A percentile compares a stretch with the other conserved stretches of the same genome.
Evolutionary conservation across 1,139 yeast genomes (phyloP).

Genomic region (Geotrichum reessii): DNA sequence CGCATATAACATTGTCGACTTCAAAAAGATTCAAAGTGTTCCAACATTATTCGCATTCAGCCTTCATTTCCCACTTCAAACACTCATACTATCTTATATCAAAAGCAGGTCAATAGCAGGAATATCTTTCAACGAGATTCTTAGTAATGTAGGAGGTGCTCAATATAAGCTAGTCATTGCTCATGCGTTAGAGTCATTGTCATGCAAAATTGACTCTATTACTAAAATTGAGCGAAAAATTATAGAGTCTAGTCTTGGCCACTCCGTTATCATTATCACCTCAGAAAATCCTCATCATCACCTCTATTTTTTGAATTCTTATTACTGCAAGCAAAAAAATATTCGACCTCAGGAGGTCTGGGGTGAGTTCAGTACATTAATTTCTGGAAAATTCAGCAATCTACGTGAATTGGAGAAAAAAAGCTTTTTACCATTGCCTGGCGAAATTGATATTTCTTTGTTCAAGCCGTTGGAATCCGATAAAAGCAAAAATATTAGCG

Average conservation of each 20-base stretch:
- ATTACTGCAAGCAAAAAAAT: neutral
- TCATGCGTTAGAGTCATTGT: neutral
- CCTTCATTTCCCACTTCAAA: neutral
- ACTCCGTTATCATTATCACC: neutral
- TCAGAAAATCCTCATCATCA: neutral
- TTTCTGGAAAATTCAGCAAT: neutral
- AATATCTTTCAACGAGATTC: neutral
- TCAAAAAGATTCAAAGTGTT: neutral
- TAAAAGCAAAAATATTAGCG: neutral
- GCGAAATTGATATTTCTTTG: neutral
- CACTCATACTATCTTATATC: neutral
- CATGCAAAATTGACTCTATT: neutral
- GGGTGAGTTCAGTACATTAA: neutral
- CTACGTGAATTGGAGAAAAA: neutral
- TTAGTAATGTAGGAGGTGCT: neutral
- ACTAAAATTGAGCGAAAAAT: neutral
- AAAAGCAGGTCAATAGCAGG: neutral
- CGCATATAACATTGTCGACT: neutral
- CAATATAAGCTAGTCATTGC: neutral
- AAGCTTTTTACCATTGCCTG: neutral
- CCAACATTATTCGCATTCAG: neutral
- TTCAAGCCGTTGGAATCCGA: neutral
- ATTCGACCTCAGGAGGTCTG: neutral
- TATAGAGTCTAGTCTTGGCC: neutral
- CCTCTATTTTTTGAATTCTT: neutral